A percentile compares a stretch with the other conserved stretches of the same genome.
Conservation (phyloP, 768 basidiomycete species). For the Mycena epipterygia region DNA sequence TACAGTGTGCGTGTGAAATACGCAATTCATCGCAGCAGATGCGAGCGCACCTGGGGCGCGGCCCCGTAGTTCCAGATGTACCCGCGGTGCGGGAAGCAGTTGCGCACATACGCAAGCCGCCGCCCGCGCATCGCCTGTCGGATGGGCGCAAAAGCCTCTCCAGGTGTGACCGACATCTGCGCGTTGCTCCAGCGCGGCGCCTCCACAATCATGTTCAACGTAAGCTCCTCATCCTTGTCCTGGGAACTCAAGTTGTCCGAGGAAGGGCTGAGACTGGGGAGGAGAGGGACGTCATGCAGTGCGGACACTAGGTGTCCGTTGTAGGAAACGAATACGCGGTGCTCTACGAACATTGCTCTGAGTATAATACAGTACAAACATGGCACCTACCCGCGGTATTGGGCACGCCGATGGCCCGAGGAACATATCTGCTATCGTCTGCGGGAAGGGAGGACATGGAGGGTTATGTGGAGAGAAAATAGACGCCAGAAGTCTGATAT, state of each 20-base stretch:
- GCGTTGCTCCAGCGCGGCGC: slow-evolving; percentile 89
- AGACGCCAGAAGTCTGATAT: no score
- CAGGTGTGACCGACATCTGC: slow-evolving; percentile 86
- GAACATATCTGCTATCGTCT: neutral
- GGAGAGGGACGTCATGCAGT: slow-evolving; percentile 86
- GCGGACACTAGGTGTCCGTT: slow-evolving; percentile 69
- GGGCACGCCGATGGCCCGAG: slow-evolving; percentile 13
- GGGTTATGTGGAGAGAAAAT: no score
- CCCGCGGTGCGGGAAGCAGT: slow-evolving; percentile 90
- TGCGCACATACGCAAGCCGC: slow-evolving; percentile 82
- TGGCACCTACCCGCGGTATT: slow-evolving; percentile 18
- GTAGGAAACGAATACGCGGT: slow-evolving; percentile 80
- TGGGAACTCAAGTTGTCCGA: slow-evolving; percentile 56
- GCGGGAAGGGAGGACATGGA: neutral
- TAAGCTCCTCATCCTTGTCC: slow-evolving; percentile 65
- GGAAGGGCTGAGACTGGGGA: slow-evolving; percentile 38
- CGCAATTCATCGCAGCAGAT: slow-evolving; percentile 26
- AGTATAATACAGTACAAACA: neutral
- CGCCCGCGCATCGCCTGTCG: slow-evolving; percentile 70
- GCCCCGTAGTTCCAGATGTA: slow-evolving; percentile 92
- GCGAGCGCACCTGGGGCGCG: slow-evolving; percentile 72
- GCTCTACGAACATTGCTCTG: slow-evolving; percentile 57
- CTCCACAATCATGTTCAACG: slow-evolving; percentile 87
- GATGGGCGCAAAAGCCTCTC: slow-evolving; percentile 86
- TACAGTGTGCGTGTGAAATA: slow-evolving; percentile 23